Conservation (phyloP, 805 yeast species). For the Clavispora santaluciae region DNA sequence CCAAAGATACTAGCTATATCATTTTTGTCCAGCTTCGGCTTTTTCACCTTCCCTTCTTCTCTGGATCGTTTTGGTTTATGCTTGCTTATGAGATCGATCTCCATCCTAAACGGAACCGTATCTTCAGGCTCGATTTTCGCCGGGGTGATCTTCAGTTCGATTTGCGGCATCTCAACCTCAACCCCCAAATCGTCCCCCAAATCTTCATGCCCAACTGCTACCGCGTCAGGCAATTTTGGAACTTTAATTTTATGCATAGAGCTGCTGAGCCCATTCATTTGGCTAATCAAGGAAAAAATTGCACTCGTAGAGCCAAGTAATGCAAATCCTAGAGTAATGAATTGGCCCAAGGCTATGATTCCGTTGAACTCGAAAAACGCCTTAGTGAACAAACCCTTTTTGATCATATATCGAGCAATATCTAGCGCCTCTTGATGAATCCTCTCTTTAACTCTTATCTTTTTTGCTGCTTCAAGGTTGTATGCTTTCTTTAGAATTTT, state of each 20-base stretch:
- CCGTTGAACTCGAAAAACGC: slow-evolving; percentile 62
- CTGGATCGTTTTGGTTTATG: neutral
- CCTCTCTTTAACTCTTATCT: slow-evolving; percentile 11
- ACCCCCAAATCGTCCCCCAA: slow-evolving; percentile 1
- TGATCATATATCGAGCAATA: slow-evolving; percentile 24
- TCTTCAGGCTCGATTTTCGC: no score
- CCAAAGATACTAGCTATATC: slow-evolving; percentile 12
- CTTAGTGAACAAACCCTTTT: slow-evolving; percentile 35
- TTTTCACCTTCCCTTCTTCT: neutral
- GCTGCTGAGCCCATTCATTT: slow-evolving; percentile 14
- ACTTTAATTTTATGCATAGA: neutral
- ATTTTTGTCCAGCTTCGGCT: neutral
- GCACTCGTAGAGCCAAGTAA: slow-evolving; percentile 54
- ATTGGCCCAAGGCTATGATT: slow-evolving; percentile 71
- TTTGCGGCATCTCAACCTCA: neutral
- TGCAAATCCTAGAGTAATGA: slow-evolving; percentile 66
- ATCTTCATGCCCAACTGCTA: no score
- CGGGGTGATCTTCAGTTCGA: neutral
- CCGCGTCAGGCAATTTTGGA: neutral
- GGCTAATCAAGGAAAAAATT: slow-evolving; percentile 25
- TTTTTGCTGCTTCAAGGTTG: slow-evolving; percentile 18
- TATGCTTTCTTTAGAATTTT: slow-evolving; percentile 29
- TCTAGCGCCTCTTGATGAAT: slow-evolving; percentile 8
- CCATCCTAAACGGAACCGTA: no score
- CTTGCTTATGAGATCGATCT: slow-evolving; percentile 10